Conservation (phyloP, 495 filamentous ascomycete species). For the Aspergillus cristatus region DNA sequence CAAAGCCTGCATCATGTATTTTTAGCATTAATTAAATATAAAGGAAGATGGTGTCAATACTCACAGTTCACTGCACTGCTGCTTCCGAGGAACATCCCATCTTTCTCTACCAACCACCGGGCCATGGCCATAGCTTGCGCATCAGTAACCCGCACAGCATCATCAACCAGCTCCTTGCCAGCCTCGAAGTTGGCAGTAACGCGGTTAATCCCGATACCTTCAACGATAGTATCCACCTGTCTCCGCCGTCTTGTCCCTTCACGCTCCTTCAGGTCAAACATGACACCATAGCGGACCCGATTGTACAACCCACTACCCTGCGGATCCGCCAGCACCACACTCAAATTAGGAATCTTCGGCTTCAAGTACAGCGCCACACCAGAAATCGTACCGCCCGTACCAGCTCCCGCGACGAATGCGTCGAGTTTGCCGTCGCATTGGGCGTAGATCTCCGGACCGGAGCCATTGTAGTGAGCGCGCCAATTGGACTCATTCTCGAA, state of each 20-base stretch:
- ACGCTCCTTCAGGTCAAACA: conserved; percentile 81
- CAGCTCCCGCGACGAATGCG: conserved; percentile 92
- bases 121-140: conserved; percentile 89
- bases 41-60: conserved; percentile 14
- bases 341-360: conserved; percentile 49
- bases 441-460: conserved; percentile 77
- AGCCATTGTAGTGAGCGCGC: conserved; percentile 69
- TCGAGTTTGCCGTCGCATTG: conserved; percentile 72
- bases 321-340: conserved; percentile 83
- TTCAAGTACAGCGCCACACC: conserved; percentile 81
- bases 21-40: conserved; percentile 2
- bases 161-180: conserved; percentile 73
- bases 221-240: conserved; percentile 93
- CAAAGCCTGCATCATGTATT: conserved; percentile 48
- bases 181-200: conserved; percentile 87
- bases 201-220: conserved; percentile 91
- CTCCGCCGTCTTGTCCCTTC: conserved; percentile 82
- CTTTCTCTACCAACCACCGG: conserved; percentile 87
- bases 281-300: conserved; percentile 80
- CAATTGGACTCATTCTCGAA: conserved; percentile 89
- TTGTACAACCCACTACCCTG: conserved; percentile 93
- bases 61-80: conserved; percentile 91
- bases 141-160: conserved; percentile 87
- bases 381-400: conserved; percentile 88
- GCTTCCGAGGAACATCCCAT: conserved; percentile 90